Evolutionary conservation across 2,329 filamentous ascomycete genomes (phyloP), one percentile per base, ranked within the genome.

Genomic region (Aspergillus aculeatinus): DNA sequence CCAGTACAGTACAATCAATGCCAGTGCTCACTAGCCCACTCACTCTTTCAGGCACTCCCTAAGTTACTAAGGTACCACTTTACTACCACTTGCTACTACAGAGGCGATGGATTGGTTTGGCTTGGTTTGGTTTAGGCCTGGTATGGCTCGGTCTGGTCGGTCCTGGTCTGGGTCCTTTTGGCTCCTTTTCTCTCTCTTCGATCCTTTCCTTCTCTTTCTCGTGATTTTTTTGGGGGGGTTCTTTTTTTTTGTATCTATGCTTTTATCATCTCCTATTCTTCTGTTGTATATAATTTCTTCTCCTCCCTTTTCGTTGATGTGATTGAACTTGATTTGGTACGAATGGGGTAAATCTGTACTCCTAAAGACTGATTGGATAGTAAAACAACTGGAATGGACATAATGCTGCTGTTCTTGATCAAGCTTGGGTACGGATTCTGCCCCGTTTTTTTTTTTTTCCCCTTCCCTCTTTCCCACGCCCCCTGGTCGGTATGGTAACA

Each of bases 131-230:
- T 58, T 57, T 21, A 51, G 51, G n/a, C 29, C 14, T 33, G 42
- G 35, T 19, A n/a, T 55, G 57, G 57, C 50, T 48, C 33, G 47
- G 51, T 55, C 27, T 47, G 42, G 42, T 55, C 53, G 39, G 39
- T 44, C 39, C 39, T 21, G 53, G 53, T 55, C 53, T 55, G 53
- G 53, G 47, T 47, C 53, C 27, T 23, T 55, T 48, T 55, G 53
- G 47, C 53, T 35, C 42, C 29, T 39, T 19, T n/a, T 21, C n/a
- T 29, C 27, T 44, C 31, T 48, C 42, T 48, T 29, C 27, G 27
- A 29, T 29, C 27, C 42, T 27, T 19, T 29, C 42, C 47, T 21
- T 44, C 14, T 35, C 33, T 5, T 44, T 44, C 39, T 10, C 27
- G 14, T 44, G 6, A 44, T 19, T 16, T 44, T 44, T 9, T 23